Percentiles rank a stretch among this genome's conserved stretches.
These are phyloP conservation scores for Mrakia hoshinonis DNA, from an alignment of 768 basidiomycete genomes.

Conservation along the genomic window DNA sequence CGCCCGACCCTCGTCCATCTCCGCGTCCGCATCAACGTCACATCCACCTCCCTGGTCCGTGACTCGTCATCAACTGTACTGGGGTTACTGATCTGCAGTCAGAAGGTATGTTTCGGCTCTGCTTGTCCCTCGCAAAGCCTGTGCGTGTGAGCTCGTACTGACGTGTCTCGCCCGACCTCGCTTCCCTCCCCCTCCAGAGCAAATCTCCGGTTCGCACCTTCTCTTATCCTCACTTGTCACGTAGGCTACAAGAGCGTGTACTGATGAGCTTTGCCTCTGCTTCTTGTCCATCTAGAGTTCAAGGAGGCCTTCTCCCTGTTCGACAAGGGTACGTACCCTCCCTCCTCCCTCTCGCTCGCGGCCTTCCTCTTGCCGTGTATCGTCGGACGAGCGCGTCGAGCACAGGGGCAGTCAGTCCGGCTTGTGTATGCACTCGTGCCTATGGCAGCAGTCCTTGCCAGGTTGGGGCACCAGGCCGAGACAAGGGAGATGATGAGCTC, in stretches of 20 bases:
- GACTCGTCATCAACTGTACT: too few species aligned
- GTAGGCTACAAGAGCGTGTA: constrained; percentile 2
- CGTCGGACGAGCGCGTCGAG: neutral
- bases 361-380: neutral
- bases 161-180: neutral
- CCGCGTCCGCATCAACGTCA: too few species aligned
- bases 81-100: too few species aligned
- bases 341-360: constrained; percentile 2
- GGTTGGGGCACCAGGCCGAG: too few species aligned
- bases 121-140: too few species aligned
- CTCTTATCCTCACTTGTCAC: neutral
- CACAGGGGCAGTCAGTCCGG: too few species aligned
- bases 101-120: too few species aligned
- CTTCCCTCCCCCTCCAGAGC: constrained; percentile 49
- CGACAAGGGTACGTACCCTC: constrained; percentile 66
- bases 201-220: constrained; percentile 68
- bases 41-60: too few species aligned
- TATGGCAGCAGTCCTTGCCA: neutral
- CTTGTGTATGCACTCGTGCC: neutral
- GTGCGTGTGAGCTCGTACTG: too few species aligned
- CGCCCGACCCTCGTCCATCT: too few species aligned
- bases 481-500: too few species aligned
- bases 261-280: neutral
- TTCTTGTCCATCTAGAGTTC: constrained; percentile 58
- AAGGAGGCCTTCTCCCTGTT: constrained; percentile 98